Evolutionary conservation across 306 rosid species (phyloP), one percentile per base, ranked within the genome.

Genomic region (Carpinus viminea): DNA sequence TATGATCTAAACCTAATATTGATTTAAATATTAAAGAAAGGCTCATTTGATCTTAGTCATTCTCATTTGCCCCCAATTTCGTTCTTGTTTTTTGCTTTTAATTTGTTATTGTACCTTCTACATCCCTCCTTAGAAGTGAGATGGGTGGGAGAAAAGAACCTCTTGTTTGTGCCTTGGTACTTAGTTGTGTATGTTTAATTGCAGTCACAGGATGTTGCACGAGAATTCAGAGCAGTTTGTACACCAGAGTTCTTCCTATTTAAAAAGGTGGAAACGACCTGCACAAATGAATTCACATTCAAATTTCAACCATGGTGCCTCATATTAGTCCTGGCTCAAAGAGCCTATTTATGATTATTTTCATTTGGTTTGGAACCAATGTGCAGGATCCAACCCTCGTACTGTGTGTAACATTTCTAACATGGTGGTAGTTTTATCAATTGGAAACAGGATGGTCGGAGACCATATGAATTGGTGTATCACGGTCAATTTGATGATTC

Each of bases 401-500:
- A 66, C 18, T 36, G 41, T 66, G 48, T 4, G 51, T 38, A 41
- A 38, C 26, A 41, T 10, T 5, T 66, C 60, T 73, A 74, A 70
- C 15, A 66, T 55, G 48, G 60, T 55, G 60, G 72, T 66, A 24
- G 4, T 56, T 60, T 43, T 56, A 59, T 80, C 34, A 57, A 72
- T 73, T 47, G 41, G 59, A 83, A 80, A 78, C 88, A 93, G 98
- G 97, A 88, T 86, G 98, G 98, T 80, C 84, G 98, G 78, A 91
- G 98, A 90, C 98, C 98, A 4, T 95, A 83, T 80, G 98, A 95
- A 85, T 85, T 95, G 85, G 98, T 91, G 74, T 95, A 95, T 83
- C 98, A 88, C 66, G 98, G 98, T 60, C 98, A 92, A 65, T 95
- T 90, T 87, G 98, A 95, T 79, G 98, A 91, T 85, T 95, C 98